Percentiles rank a stretch among this genome's conserved stretches.
These are phyloP conservation scores for Gelatoporia subvermispora DNA, from an alignment of 768 basidiomycete species.

Conservation along the genomic window DNA sequence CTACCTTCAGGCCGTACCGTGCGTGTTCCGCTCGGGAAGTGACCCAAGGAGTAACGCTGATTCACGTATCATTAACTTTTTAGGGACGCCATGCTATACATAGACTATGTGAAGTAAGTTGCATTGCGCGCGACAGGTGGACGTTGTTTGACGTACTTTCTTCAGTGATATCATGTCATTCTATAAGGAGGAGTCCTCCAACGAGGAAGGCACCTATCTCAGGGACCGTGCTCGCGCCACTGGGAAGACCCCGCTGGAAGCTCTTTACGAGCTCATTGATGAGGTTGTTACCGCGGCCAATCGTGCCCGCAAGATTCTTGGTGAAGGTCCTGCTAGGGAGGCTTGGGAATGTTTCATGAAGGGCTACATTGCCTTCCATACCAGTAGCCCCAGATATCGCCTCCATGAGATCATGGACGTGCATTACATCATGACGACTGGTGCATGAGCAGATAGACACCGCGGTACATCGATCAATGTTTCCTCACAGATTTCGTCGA, in stretches of 20 bases:
- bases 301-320: slow-evolving; percentile 9
- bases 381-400: slow-evolving; percentile 2
- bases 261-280: slow-evolving; percentile 8
- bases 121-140: no score
- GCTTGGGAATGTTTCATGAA: slow-evolving; percentile 15
- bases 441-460: no score
- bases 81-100: slow-evolving; percentile 5
- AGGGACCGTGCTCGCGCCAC: slow-evolving; percentile 7
- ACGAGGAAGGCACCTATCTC: slow-evolving; percentile 13
- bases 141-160: no score
- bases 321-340: slow-evolving; percentile 6
- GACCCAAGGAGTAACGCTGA: not conserved
- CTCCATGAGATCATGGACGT: slow-evolving; percentile 1
- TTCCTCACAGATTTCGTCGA: no score
- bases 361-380: slow-evolving; percentile 13
- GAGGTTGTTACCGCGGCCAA: slow-evolving; percentile 18
- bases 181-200: slow-evolving; percentile 14
- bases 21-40: slow-evolving; percentile 2
- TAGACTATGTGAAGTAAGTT: slow-evolving; percentile 33
- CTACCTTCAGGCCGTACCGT: slow-evolving; percentile 39
- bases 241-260: not conserved
- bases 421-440: not conserved
- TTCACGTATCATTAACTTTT: not conserved
- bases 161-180: slow-evolving; percentile 9
- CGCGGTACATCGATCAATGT: no score